These are phyloP conservation scores for Exserohilum rostratum DNA, from an alignment of 2,329 filamentous ascomycete genomes.

Conservation along the genomic window DNA sequence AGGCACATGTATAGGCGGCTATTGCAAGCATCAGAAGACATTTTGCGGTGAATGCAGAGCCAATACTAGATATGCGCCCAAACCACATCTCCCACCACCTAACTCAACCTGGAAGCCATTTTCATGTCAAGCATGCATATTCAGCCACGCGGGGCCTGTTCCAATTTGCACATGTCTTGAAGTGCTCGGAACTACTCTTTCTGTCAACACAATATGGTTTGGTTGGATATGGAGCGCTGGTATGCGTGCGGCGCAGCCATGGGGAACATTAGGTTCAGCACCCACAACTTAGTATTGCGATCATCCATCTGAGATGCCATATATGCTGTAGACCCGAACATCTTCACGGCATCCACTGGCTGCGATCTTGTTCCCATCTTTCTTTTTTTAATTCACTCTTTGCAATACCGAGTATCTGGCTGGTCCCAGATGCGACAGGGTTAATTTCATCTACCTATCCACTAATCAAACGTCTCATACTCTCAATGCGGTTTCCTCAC, in stretches of 20 bases:
- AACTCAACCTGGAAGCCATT: conserved; percentile 10
- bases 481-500: conserved; percentile 34
- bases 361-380: conserved; percentile 22
- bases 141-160: conserved; percentile 1
- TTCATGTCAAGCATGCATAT: conserved; percentile 3
- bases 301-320: conserved; percentile 1
- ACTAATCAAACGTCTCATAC: neutral
- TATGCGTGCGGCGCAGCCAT: conserved; percentile 22
- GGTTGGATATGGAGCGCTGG: conserved; percentile 22
- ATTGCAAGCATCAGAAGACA: conserved; percentile 14
- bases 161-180: conserved; percentile 18
- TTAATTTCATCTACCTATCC: neutral
- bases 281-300: neutral
- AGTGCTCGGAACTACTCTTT: conserved; percentile 10
- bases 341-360: conserved; percentile 18
- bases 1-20: conserved; percentile 7
- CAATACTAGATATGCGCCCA: conserved; percentile 15
- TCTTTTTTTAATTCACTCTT: conserved; percentile 14
- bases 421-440: conserved; percentile 16
- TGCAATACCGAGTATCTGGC: conserved; percentile 17
- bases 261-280: conserved; percentile 9
- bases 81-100: conserved; percentile 11
- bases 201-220: neutral
- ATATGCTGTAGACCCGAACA: conserved; percentile 16
- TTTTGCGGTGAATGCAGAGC: conserved; percentile 13